Evolutionary conservation across 441 rosid species (phyloP).

Genomic region (Brassica hybrid): DNA sequence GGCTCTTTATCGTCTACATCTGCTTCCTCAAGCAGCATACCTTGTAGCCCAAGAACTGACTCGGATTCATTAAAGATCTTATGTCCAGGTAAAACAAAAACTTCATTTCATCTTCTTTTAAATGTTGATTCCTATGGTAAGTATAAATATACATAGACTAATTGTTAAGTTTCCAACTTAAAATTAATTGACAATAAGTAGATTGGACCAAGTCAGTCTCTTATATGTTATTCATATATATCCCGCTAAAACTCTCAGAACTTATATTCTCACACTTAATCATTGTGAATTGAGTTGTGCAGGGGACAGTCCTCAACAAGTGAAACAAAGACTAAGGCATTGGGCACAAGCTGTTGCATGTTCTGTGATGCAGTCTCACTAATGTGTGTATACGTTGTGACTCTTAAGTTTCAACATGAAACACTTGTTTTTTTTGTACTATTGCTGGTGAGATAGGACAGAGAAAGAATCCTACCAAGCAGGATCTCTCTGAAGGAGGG

Average conservation of each 20-base stretch:
- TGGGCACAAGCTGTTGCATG: constrained; percentile 99
- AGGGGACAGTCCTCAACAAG: constrained; percentile 91
- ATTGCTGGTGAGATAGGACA: constrained; percentile 35
- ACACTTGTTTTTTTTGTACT: constrained; percentile 27
- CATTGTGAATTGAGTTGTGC: constrained; percentile 32
- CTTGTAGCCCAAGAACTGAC: constrained; percentile 71
- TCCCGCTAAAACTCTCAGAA: background rate
- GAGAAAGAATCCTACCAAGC: constrained; percentile 36
- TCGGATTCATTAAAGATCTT: constrained; percentile 77
- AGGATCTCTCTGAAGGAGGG: constrained; percentile 41
- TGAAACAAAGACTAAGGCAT: constrained; percentile 91
- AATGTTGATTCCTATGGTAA: background rate
- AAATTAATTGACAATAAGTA: background rate
- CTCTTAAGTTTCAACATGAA: constrained; percentile 32
- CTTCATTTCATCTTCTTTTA: background rate
- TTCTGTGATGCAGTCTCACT: constrained; percentile 81
- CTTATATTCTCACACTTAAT: constrained; percentile 5
- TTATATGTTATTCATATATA: background rate
- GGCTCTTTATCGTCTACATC: constrained; percentile 48
- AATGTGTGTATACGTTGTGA: constrained; percentile 38
- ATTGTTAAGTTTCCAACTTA: background rate
- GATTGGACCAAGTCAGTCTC: background rate
- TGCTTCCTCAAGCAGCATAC: constrained; percentile 56
- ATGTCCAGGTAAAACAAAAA: constrained; percentile 58
- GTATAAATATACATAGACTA: background rate